Evolutionary conservation across 2,329 filamentous ascomycete genomes (phyloP).

Genomic region (Pseudogymnoascus sp.): DNA sequence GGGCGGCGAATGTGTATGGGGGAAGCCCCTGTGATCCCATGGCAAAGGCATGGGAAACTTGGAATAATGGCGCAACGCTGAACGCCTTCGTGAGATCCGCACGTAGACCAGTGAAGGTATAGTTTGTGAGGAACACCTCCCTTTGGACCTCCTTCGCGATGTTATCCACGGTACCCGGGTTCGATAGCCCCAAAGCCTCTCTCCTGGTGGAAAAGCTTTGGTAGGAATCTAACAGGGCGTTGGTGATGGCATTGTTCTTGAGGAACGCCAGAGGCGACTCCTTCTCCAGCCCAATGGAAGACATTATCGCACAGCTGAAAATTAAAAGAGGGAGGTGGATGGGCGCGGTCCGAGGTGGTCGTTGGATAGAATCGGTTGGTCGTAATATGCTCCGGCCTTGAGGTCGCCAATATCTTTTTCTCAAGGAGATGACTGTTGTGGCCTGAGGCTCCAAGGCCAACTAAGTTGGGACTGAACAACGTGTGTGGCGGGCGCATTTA

Average conservation of each 20-base stretch:
- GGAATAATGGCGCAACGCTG: constrained; percentile 87
- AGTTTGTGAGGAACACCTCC: constrained; percentile 92
- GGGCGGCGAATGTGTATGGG: constrained; percentile 88
- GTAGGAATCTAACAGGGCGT: constrained; percentile 67
- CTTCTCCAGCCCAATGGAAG: constrained; percentile 26
- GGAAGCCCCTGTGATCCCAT: constrained; percentile 84
- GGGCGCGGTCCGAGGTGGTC: constrained; percentile 4
- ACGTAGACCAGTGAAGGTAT: constrained; percentile 91
- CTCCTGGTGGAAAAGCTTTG: constrained; percentile 75
- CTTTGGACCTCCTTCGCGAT: constrained; percentile 88
- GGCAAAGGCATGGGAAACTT: constrained; percentile 93
- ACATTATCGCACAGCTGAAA: constrained; percentile 18
- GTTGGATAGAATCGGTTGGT: constrained; percentile 1
- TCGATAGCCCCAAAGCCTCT: constrained; percentile 77
- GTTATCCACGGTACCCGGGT: constrained; percentile 86
- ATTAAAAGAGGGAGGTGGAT: constrained; percentile 5
- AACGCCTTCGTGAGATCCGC: constrained; percentile 96
- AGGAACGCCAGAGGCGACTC: constrained; percentile 55
- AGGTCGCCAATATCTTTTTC: constrained; percentile 10
- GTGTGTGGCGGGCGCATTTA: background rate
- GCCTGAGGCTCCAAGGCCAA: constrained; percentile 2
- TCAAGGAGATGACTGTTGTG: constrained; percentile 6
- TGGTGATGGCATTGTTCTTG: constrained; percentile 63
- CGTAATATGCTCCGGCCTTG: constrained; percentile 4
- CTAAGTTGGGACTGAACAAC: background rate